These are phyloP conservation scores for Orbilia ellipsospora DNA, from an alignment of 2,329 filamentous ascomycete species.

Conservation along the genomic window DNA sequence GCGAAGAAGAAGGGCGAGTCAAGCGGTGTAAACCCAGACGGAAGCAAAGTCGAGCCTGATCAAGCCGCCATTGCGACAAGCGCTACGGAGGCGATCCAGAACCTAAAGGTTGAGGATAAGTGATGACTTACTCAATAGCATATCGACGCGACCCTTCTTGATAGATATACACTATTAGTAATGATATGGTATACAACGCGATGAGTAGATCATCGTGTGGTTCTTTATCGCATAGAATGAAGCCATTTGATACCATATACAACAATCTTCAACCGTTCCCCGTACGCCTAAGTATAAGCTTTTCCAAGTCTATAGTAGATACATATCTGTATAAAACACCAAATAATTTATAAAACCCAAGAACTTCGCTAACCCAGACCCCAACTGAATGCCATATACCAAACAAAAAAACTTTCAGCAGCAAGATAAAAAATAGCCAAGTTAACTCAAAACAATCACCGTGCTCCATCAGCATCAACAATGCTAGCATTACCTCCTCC, in stretches of 20 bases:
- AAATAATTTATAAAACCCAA: too few relatives aligned
- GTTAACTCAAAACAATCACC: too few relatives aligned
- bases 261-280: not conserved
- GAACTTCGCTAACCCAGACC: too few relatives aligned
- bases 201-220: not conserved
- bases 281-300: too few relatives aligned
- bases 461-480: too few relatives aligned
- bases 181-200: too few relatives aligned
- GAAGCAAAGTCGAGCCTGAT: not conserved
- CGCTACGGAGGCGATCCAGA: conserved; percentile 31
- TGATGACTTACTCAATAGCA: not conserved
- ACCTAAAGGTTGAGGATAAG: conserved; percentile 38
- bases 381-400: too few relatives aligned
- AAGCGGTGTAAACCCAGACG: conserved; percentile 28
- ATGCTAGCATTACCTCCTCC: conserved; percentile 6
- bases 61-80: not conserved
- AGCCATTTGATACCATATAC: not conserved
- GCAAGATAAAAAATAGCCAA: too few relatives aligned
- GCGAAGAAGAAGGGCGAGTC: conserved; percentile 56
- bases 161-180: not conserved
- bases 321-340: too few relatives aligned
- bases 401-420: too few relatives aligned
- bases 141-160: not conserved
- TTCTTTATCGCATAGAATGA: not conserved
- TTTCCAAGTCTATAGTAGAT: too few relatives aligned